phyloP scores from a whole-genome alignment of 1,284 basidiomycete species.

The Chalciporus sp. region DNA sequence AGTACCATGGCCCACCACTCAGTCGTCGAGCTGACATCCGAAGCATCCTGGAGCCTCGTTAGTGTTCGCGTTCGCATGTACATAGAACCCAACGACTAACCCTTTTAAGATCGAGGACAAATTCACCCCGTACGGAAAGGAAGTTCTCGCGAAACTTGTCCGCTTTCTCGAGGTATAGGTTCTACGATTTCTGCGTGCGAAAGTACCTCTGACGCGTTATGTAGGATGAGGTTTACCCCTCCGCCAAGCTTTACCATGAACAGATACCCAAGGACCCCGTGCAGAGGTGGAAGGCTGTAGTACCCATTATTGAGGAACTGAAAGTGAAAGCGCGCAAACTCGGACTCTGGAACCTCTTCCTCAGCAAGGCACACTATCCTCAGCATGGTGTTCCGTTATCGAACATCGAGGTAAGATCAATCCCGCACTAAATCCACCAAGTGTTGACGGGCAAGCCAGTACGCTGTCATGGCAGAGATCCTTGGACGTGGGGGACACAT shows the following conservation, averaged over 20 bases:
- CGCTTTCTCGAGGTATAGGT: slow-evolving; percentile 78
- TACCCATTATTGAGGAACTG: slow-evolving; percentile 82
- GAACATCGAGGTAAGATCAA: slow-evolving; percentile 79
- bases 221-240: slow-evolving; percentile 89
- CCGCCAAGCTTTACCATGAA: slow-evolving; percentile 75
- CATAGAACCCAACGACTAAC: slow-evolving; percentile 4
- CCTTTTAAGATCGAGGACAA: slow-evolving; percentile 79
- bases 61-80: slow-evolving; percentile 18
- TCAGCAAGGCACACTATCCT: slow-evolving; percentile 93
- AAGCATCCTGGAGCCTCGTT: slow-evolving; percentile 83
- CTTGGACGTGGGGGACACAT: slow-evolving; percentile 83
- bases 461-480: slow-evolving; percentile 95
- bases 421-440: not conserved
- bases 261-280: slow-evolving; percentile 81
- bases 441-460: slow-evolving; percentile 48
- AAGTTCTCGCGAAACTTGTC: slow-evolving; percentile 83
- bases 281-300: slow-evolving; percentile 83
- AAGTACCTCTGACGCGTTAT: slow-evolving; percentile 7
- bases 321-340: slow-evolving; percentile 86
- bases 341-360: slow-evolving; percentile 97
- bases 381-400: slow-evolving; percentile 85
- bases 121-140: slow-evolving; percentile 87
- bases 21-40: slow-evolving; percentile 72
- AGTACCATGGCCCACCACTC: slow-evolving; percentile 50
- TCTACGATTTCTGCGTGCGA: not conserved